Conservation (phyloP, 1,284 basidiomycete species). For the Melampsora larici-populina region DNA sequence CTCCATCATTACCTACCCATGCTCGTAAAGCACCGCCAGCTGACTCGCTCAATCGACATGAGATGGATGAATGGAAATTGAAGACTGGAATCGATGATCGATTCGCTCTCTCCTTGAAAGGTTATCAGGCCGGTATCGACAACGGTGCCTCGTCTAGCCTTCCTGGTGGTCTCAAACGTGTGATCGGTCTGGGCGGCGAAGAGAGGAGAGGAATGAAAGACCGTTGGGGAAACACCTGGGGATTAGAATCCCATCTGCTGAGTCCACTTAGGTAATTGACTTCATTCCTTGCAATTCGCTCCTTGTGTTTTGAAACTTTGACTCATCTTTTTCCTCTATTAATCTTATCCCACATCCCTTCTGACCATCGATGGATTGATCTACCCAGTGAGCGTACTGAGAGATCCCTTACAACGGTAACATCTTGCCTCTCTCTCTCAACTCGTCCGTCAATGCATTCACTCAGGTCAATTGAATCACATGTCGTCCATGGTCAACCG, state of each 20-base stretch:
- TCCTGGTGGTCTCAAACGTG: neutral
- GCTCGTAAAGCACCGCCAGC: slow-evolving; percentile 21
- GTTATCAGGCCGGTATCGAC: neutral
- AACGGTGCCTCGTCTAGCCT: neutral
- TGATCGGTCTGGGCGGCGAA: slow-evolving; percentile 31
- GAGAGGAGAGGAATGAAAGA: slow-evolving; percentile 39
- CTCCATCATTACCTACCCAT: slow-evolving; percentile 21
- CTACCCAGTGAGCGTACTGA: slow-evolving; percentile 31
- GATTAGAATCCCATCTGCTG: slow-evolving; percentile 33
- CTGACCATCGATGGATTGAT: neutral
- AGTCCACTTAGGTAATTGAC: slow-evolving; percentile 36
- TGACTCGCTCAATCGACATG: slow-evolving; percentile 23
- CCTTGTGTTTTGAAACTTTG: neutral
- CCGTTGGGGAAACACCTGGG: slow-evolving; percentile 41
- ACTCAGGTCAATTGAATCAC: slow-evolving; percentile 34
- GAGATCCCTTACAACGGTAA: slow-evolving; percentile 29
- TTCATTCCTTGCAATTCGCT: slow-evolving; percentile 1
- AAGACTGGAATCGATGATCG: slow-evolving; percentile 42
- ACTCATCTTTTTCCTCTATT: neutral
- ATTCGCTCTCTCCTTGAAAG: slow-evolving; percentile 15
- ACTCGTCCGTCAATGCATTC: slow-evolving; percentile 27
- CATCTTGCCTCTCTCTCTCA: slow-evolving; percentile 26
- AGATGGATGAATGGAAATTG: slow-evolving; percentile 40
- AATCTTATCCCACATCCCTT: neutral
- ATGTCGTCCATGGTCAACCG: neutral